These are phyloP conservation scores for Penicillium lagena DNA, from an alignment of 495 filamentous ascomycete species.

Conservation along the genomic window DNA sequence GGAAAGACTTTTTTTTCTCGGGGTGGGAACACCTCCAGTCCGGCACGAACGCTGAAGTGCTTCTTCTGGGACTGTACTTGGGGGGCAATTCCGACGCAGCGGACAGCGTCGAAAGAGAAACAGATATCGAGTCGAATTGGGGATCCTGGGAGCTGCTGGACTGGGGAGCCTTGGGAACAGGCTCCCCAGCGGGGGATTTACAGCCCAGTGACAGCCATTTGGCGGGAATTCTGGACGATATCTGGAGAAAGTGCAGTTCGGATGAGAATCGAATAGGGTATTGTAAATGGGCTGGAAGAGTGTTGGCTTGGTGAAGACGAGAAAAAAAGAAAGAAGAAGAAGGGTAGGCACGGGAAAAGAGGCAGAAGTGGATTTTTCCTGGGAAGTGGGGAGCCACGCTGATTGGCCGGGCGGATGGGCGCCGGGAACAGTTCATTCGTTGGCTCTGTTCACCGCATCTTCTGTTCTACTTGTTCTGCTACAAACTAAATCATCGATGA, in stretches of 20 bases:
- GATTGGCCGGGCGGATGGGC: constrained; percentile 15
- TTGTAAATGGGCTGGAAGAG: constrained; percentile 20
- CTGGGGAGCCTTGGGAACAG: constrained; percentile 67
- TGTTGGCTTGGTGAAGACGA: constrained; percentile 18
- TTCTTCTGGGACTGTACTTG: constrained; percentile 32
- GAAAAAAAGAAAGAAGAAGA: constrained; percentile 25
- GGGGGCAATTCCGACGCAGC: constrained; percentile 43
- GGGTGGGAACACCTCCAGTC: constrained; percentile 35
- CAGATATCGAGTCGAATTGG: constrained; percentile 67
- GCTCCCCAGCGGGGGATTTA: constrained; percentile 79
- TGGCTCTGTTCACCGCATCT: constrained; percentile 34
- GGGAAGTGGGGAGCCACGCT: constrained; percentile 14
- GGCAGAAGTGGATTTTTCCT: constrained; percentile 26
- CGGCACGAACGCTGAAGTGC: constrained; percentile 31
- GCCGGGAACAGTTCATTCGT: constrained; percentile 16
- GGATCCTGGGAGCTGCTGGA: constrained; percentile 61
- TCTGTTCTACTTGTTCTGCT: constrained; percentile 7
- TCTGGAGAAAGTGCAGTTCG: constrained; percentile 29
- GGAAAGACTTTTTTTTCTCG: constrained; percentile 9
- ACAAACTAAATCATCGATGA: background rate
- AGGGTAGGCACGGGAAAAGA: constrained; percentile 25
- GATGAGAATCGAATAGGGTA: constrained; percentile 23
- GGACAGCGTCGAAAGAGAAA: constrained; percentile 49
- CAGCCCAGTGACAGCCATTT: constrained; percentile 87
- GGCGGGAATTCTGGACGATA: constrained; percentile 82